Conservation (phyloP, 2,329 filamentous ascomycete species). For the Pseudofabraea citricarpa region DNA sequence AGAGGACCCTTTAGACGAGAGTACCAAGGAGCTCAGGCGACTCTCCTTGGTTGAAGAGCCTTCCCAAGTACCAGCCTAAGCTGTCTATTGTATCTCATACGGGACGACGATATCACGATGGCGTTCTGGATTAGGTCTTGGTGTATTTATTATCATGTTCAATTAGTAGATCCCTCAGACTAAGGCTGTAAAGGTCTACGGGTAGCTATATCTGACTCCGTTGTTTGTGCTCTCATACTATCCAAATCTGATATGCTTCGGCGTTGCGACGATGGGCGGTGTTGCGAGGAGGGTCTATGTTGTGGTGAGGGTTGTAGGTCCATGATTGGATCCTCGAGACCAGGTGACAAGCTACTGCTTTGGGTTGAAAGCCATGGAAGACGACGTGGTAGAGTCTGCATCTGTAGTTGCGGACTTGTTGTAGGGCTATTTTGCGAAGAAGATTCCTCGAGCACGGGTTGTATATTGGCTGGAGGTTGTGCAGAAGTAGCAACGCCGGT, state of each 20-base stretch:
- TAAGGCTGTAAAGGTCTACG: conserved; percentile 15
- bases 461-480: background rate
- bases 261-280: no score
- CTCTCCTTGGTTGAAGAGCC: conserved; percentile 18
- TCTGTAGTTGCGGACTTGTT: background rate
- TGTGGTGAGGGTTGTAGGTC: no score
- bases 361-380: no score
- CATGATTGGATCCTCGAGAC: no score
- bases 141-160: background rate
- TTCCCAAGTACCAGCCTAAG: conserved; percentile 9
- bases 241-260: conserved; percentile 8
- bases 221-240: conserved; percentile 5
- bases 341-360: no score
- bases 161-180: conserved; percentile 5
- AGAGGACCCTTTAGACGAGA: conserved; percentile 7
- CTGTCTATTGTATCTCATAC: no score
- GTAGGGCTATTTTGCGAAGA: background rate
- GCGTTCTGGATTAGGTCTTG: background rate
- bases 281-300: no score
- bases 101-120: background rate
- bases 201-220: conserved; percentile 13
- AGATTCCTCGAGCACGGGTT: background rate
- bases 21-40: conserved; percentile 12
- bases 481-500: background rate
- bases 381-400: background rate